A percentile compares a stretch with the other conserved stretches of the same genome.
These are phyloP conservation scores for Diospyros lotus DNA, from an alignment of 148 eudicot species.

Conservation along the genomic window DNA sequence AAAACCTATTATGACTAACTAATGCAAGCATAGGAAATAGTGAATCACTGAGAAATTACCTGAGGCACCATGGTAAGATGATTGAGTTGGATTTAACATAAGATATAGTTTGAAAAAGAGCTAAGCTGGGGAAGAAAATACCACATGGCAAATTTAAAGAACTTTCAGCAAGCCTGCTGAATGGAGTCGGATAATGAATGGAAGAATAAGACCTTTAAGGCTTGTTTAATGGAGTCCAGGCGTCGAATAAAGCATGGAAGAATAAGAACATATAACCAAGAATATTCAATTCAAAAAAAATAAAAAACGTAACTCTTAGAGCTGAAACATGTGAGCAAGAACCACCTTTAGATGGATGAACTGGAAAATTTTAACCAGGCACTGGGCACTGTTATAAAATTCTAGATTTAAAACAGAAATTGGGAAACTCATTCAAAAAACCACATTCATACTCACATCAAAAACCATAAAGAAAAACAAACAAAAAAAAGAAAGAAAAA, in stretches of 20 bases:
- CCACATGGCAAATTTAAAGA: not conserved
- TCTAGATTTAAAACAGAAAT: not conserved
- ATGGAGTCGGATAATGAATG: too few relatives aligned
- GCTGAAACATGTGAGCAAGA: not conserved
- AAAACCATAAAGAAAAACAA: not conserved
- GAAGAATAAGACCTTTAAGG: not conserved
- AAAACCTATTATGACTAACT: not conserved
- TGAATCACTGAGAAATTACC: not conserved
- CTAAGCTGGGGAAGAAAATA: not conserved
- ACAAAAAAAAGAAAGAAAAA: not conserved
- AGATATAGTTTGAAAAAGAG: not conserved
- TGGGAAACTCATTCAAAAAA: too few relatives aligned
- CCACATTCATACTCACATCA: too few relatives aligned
- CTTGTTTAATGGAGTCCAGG: not conserved
- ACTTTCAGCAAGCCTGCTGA: not conserved
- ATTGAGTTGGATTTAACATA: not conserved
- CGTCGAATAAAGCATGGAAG: not conserved
- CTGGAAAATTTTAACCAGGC: not conserved
- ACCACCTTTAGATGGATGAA: not conserved
- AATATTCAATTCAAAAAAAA: conserved; percentile 1
- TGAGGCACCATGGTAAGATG: not conserved
- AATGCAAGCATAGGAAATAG: not conserved
- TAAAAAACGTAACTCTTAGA: not conserved
- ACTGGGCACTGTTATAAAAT: not conserved
- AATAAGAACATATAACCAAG: not conserved